Evolutionary conservation across 1,139 yeast genomes (phyloP), one percentile per base, ranked within the genome.

Genomic region (Wickerhamiella infanticola): DNA sequence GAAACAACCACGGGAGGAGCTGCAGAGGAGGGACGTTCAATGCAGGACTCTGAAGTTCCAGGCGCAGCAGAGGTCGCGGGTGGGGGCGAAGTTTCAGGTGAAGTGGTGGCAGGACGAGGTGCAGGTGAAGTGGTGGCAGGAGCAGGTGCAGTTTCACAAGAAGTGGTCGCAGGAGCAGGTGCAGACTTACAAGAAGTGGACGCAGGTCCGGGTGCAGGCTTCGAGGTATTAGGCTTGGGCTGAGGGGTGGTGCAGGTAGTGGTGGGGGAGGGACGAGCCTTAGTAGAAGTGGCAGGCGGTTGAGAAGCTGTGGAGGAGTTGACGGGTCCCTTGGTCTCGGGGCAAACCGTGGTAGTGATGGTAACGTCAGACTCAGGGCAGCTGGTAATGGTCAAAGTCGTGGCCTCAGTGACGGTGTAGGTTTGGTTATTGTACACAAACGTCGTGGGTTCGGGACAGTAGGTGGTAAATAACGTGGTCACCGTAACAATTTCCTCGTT

Each of bases 321-420:
- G 18, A 18, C 18, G 18, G 18, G 18, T 18, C 18, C 18, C 33
- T 29, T 11, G 1, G 7, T 11, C 33, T 29, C 33, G 11, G 33
- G 33, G 33, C 33, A 29, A 29, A 29, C 33, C 33, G 69, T 59
- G 58, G 73, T 63, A 51, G 68, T 61, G 49, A 50, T 63, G 58
- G 66, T 63, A 57, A 73, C 69, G 54, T 76, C 60, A 54, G 80
- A 72, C 66, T 83, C 77, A 40, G 67, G 66, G 60, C 69, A 64
- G 63, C 64, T 61, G 51, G 69, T 66, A 61, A 65, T 58, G 53
- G 71, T 67, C 49, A 67, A 52, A 50, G 70, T 65, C 53, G 68
- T 64, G 52, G 70, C 64, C 51, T 50, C 61, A 49, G 70, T 60
- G 53, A 65, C 68, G 47, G 66, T 60, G 59, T 61, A 62, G 51